A percentile compares a stretch with the other conserved stretches of the same genome.
These are phyloP conservation scores for Aspergillus ostianus DNA, from an alignment of 495 filamentous ascomycete species.

Conservation along the genomic window DNA sequence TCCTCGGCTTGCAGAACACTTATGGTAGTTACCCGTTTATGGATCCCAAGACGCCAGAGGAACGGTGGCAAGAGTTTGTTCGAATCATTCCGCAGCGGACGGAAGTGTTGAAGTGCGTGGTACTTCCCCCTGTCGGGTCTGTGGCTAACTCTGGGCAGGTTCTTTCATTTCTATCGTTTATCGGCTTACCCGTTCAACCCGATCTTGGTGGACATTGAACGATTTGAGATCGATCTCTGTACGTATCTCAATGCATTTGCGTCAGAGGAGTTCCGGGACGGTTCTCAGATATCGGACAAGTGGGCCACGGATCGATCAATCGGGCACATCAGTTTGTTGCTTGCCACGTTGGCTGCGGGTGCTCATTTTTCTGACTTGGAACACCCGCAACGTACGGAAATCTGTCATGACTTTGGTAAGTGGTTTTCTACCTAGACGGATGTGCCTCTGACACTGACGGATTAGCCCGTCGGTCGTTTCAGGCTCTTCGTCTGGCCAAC, in stretches of 20 bases:
- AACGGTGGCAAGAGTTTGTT: constrained; percentile 31
- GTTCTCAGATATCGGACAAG: constrained; percentile 22
- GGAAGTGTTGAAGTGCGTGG: constrained; percentile 34
- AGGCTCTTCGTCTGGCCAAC: constrained; percentile 43
- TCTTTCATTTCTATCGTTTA: constrained; percentile 49
- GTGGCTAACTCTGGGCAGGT: constrained; percentile 23
- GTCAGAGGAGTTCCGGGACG: constrained; percentile 23
- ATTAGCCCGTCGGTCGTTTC: constrained; percentile 34
- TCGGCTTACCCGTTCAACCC: constrained; percentile 53
- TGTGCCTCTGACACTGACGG: no score
- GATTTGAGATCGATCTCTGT: constrained; percentile 46
- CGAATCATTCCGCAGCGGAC: constrained; percentile 28
- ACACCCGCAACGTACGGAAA: constrained; percentile 27
- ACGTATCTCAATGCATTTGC: constrained; percentile 44
- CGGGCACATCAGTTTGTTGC: constrained; percentile 40
- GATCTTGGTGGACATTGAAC: constrained; percentile 46
- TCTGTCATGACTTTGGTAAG: constrained; percentile 35
- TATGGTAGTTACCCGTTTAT: constrained; percentile 67
- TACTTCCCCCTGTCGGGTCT: neutral
- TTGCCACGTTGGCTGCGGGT: constrained; percentile 51
- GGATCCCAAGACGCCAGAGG: constrained; percentile 27
- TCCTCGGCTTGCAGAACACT: constrained; percentile 74
- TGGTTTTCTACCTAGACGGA: neutral
- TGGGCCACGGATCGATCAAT: constrained; percentile 35
- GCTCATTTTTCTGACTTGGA: constrained; percentile 50